These are phyloP conservation scores for Pholiota conissans DNA, from an alignment of 768 basidiomycete genomes.

Conservation along the genomic window DNA sequence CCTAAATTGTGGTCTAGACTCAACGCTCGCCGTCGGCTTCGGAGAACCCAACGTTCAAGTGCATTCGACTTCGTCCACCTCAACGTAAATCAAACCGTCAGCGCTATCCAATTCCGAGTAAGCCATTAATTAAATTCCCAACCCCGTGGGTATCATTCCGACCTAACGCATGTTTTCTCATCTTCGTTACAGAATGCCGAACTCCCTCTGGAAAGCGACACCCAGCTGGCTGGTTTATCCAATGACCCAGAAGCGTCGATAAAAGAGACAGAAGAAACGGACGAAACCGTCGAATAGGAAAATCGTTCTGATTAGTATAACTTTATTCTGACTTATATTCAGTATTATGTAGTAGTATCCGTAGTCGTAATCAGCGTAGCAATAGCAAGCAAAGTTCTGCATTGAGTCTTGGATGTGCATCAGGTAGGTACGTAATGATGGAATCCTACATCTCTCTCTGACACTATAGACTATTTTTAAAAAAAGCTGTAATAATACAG, in stretches of 20 bases:
- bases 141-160: not conserved
- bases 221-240: not conserved
- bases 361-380: slow-evolving; percentile 5
- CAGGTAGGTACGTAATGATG: not conserved
- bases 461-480: too few species aligned
- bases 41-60: slow-evolving; percentile 2
- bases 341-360: not conserved
- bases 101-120: slow-evolving; percentile 7
- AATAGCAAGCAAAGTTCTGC: not conserved
- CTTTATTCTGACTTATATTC: not conserved
- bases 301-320: not conserved
- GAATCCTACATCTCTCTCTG: too few species aligned
- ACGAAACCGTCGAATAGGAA: not conserved
- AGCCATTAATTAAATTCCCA: not conserved
- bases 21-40: slow-evolving; percentile 8
- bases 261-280: not conserved
- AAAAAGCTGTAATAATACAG: too few species aligned
- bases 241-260: slow-evolving; percentile 1
- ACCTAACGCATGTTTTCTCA: not conserved
- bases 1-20: not conserved
- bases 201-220: not conserved
- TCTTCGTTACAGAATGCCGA: not conserved
- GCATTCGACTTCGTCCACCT: slow-evolving; percentile 6
- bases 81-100: slow-evolving; percentile 3
- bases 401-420: too few species aligned